phyloP scores from a whole-genome alignment of 768 basidiomycete species.

The Pleurotus salmoneostramineus region DNA sequence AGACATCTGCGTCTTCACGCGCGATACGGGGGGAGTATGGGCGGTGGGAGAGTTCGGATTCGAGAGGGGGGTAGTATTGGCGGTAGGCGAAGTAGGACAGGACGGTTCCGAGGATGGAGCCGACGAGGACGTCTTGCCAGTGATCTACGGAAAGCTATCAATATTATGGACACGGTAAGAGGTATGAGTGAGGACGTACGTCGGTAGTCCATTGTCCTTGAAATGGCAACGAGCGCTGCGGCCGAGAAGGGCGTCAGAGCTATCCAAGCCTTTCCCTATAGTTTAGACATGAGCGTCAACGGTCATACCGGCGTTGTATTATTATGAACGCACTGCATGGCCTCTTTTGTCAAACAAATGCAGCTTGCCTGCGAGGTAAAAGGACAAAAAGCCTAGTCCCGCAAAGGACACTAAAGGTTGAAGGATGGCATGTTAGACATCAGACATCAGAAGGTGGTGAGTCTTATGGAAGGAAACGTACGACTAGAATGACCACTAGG shows the following conservation, averaged over 20 bases:
- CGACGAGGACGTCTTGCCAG: slow-evolving; percentile 88
- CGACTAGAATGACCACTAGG: slow-evolving; percentile 88
- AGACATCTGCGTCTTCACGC: slow-evolving; percentile 33
- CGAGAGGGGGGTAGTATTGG: slow-evolving; percentile 80
- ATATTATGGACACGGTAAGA: neutral
- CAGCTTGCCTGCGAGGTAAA: slow-evolving; percentile 90
- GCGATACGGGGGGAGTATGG: slow-evolving; percentile 68
- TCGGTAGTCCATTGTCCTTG: slow-evolving; percentile 89
- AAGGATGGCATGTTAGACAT: neutral
- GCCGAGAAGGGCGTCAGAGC: slow-evolving; percentile 71
- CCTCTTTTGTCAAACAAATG: slow-evolving; percentile 85
- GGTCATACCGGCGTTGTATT: neutral
- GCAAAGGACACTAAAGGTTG: slow-evolving; percentile 76
- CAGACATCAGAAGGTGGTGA: slow-evolving; percentile 1
- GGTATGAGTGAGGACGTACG: slow-evolving; percentile 39
- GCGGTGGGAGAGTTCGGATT: slow-evolving; percentile 56
- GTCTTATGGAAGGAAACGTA: slow-evolving; percentile 31
- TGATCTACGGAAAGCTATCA: slow-evolving; percentile 62
- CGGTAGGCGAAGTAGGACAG: slow-evolving; percentile 76
- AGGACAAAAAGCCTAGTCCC: slow-evolving; percentile 83
- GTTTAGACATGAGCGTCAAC: slow-evolving; percentile 5
- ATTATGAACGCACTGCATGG: slow-evolving; percentile 45
- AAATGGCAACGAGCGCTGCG: slow-evolving; percentile 76
- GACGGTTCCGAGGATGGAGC: slow-evolving; percentile 67
- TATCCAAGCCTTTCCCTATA: slow-evolving; percentile 79